phyloP scores from a whole-genome alignment of 1,284 basidiomycete genomes.

The Puccinia novopanici region DNA sequence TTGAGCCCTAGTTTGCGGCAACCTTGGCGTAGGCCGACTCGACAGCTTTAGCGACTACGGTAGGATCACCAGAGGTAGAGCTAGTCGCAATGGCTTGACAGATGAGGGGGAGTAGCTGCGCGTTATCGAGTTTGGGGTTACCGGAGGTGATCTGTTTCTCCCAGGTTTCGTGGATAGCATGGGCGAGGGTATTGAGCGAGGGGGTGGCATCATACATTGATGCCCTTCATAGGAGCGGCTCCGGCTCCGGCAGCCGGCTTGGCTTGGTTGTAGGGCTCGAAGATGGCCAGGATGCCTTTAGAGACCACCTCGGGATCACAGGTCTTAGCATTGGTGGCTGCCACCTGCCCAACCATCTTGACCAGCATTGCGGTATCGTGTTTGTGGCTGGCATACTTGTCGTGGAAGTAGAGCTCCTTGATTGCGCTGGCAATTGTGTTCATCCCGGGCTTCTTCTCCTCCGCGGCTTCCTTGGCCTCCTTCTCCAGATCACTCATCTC shows the following conservation, averaged over 20 bases:
- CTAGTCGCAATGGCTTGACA: background rate
- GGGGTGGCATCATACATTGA: background rate
- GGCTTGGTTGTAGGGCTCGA: slow-evolving; percentile 22
- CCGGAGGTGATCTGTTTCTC: background rate
- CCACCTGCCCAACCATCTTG: slow-evolving; percentile 27
- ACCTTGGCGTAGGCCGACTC: slow-evolving; percentile 5
- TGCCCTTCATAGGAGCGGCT: too few relatives aligned
- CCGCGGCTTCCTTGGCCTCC: slow-evolving; percentile 16
- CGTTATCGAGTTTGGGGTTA: background rate
- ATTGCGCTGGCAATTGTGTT: slow-evolving; percentile 30
- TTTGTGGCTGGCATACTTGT: background rate
- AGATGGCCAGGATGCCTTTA: slow-evolving; percentile 28
- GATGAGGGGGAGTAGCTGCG: background rate
- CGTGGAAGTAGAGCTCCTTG: slow-evolving; percentile 28
- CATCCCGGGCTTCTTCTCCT: slow-evolving; percentile 16
- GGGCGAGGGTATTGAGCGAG: background rate
- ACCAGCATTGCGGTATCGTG: slow-evolving; percentile 27
- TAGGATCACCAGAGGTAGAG: slow-evolving; percentile 2
- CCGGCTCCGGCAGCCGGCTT: background rate
- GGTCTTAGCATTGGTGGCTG: background rate
- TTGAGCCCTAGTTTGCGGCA: background rate
- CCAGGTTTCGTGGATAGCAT: slow-evolving; percentile 14
- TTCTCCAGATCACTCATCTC: slow-evolving; percentile 23
- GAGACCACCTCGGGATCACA: slow-evolving; percentile 20
- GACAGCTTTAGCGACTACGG: slow-evolving; percentile 10